Conservation (phyloP, 148 eudicot species). For the Fallopia convolvulus region DNA sequence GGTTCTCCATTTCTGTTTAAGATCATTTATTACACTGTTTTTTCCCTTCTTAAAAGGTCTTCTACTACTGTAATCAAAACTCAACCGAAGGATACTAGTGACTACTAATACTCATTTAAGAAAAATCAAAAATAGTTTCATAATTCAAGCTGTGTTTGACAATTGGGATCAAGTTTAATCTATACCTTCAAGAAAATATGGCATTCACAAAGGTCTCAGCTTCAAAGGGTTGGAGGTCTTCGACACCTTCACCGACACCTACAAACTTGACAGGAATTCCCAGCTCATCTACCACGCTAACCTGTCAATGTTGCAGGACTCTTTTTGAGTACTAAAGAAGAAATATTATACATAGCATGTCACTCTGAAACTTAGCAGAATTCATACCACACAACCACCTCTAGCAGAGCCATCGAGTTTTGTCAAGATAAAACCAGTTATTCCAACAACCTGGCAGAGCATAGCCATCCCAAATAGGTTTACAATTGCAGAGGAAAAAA, state of each 20-base stretch:
- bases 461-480: background rate
- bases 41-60: background rate
- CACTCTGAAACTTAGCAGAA: background rate
- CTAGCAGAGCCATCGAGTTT: constrained; percentile 99
- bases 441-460: constrained; percentile 71
- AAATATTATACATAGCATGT: background rate
- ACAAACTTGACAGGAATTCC: constrained; percentile 98
- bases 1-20: background rate
- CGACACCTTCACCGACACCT: constrained; percentile 96
- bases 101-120: background rate
- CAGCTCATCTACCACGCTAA: constrained; percentile 94
- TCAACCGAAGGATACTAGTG: background rate
- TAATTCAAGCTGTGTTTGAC: background rate
- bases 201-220: constrained; percentile 86
- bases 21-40: background rate
- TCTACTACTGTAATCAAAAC: background rate
- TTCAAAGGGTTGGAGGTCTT: constrained; percentile 96
- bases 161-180: background rate
- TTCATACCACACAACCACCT: constrained; percentile 95
- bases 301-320: constrained; percentile 30
- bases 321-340: background rate
- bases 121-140: too few relatives aligned
- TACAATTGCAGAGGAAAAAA: background rate
- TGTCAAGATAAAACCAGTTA: constrained; percentile 88
- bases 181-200: constrained; percentile 51